Percentiles rank a stretch among this genome's conserved stretches.
Evolutionary conservation across 495 filamentous ascomycete genomes (phyloP).

Genomic region (Neurospora tetraspora): DNA sequence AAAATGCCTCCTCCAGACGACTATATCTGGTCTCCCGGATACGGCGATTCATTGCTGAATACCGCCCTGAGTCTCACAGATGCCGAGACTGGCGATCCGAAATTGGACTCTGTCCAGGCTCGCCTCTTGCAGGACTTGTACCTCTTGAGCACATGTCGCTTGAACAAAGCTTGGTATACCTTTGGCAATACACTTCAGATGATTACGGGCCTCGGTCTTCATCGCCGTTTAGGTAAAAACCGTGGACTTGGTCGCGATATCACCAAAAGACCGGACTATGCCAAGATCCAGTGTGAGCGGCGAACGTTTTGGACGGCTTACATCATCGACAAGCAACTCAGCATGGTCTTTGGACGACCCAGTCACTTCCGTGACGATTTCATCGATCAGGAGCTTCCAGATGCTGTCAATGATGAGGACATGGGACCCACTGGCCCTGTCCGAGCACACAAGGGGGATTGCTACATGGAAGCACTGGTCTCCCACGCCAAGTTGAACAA

Average conservation of each 20-base stretch:
- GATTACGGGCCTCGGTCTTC: slow-evolving; percentile 19
- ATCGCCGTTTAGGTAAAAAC: slow-evolving; percentile 16
- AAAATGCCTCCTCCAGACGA: neutral
- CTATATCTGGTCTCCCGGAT: slow-evolving; percentile 11
- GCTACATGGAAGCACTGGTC: slow-evolving; percentile 41
- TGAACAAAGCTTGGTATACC: slow-evolving; percentile 15
- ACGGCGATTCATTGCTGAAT: slow-evolving; percentile 12
- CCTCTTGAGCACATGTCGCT: slow-evolving; percentile 15
- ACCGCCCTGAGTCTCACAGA: slow-evolving; percentile 7
- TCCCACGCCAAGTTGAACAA: slow-evolving; percentile 28
- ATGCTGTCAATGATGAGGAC: slow-evolving; percentile 44
- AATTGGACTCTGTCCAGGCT: slow-evolving; percentile 15
- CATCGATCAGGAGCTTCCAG: slow-evolving; percentile 44
- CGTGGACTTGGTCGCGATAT: slow-evolving; percentile 10
- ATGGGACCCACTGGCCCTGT: slow-evolving; percentile 27
- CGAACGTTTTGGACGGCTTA: slow-evolving; percentile 50
- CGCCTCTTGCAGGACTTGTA: slow-evolving; percentile 18
- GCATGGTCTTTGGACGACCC: slow-evolving; percentile 44
- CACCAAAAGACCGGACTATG: slow-evolving; percentile 8
- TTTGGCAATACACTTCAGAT: slow-evolving; percentile 18
- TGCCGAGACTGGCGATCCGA: slow-evolving; percentile 8
- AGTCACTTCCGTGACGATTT: slow-evolving; percentile 42
- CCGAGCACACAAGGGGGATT: slow-evolving; percentile 10
- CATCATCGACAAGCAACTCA: slow-evolving; percentile 48
- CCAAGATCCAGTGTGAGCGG: slow-evolving; percentile 28